These are phyloP conservation scores for Mycena alexandri DNA, from an alignment of 768 basidiomycete genomes.

Conservation along the genomic window DNA sequence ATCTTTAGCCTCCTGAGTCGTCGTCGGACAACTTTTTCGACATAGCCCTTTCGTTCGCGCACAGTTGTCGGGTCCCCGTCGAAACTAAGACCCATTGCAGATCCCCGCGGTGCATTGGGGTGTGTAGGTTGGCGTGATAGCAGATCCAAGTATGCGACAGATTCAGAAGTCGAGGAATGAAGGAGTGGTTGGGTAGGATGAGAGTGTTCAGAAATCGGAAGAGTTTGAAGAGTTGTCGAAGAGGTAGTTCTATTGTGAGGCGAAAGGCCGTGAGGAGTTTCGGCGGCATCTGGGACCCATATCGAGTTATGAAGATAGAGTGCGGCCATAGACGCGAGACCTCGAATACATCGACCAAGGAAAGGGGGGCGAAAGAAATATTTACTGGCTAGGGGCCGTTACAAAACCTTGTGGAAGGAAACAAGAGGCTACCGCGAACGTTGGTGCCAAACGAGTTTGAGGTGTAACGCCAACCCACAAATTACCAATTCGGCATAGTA, in stretches of 20 bases:
- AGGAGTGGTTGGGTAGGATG: constrained; percentile 61
- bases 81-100: constrained; percentile 46
- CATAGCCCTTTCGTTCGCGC: constrained; percentile 46
- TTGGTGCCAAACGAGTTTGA: constrained; percentile 13
- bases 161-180: constrained; percentile 44
- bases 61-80: constrained; percentile 43
- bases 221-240: constrained; percentile 42
- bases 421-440: too few species aligned
- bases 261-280: constrained; percentile 45
- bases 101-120: constrained; percentile 42
- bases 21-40: constrained; percentile 42
- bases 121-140: constrained; percentile 49
- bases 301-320: constrained; percentile 69
- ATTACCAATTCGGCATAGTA: constrained; percentile 15
- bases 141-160: constrained; percentile 49
- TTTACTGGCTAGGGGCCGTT: too few species aligned
- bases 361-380: constrained; percentile 12
- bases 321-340: constrained; percentile 63
- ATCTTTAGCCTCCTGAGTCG: constrained; percentile 48
- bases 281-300: constrained; percentile 53
- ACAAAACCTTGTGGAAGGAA: too few species aligned
- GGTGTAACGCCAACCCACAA: not conserved
- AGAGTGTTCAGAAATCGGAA: constrained; percentile 56
- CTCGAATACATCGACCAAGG: constrained; percentile 38
- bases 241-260: constrained; percentile 57